Conservation (phyloP, 192 early-diverging fungal species). For the Coemansia biformis region DNA sequence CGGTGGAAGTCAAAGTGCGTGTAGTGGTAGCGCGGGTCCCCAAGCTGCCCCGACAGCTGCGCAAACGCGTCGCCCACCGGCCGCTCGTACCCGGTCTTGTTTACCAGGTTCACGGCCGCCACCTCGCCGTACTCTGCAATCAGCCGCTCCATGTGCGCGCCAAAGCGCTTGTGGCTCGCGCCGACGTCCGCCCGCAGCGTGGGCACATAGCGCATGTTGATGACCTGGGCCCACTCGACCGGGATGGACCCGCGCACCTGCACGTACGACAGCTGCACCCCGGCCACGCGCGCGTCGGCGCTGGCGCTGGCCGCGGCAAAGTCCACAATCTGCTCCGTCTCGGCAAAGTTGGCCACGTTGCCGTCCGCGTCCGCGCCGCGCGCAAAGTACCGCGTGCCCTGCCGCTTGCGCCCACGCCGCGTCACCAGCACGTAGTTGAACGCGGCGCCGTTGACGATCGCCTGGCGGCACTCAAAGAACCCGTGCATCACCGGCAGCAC, state of each 20-base stretch:
- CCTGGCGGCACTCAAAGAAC: slow-evolving; percentile 60
- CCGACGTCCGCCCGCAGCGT: slow-evolving; percentile 64
- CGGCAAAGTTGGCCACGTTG: slow-evolving; percentile 94
- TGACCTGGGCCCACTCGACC: slow-evolving; percentile 87
- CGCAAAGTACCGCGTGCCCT: slow-evolving; percentile 87
- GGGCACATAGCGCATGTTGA: slow-evolving; percentile 89
- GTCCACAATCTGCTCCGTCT: slow-evolving; percentile 90
- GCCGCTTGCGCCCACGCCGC: slow-evolving; percentile 73
- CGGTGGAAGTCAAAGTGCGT: slow-evolving; percentile 97
- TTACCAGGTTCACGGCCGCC: slow-evolving; percentile 88
- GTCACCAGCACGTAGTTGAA: slow-evolving; percentile 80
- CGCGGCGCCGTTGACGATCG: slow-evolving; percentile 58
- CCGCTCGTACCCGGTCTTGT: slow-evolving; percentile 89
- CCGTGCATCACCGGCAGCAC: slow-evolving; percentile 90
- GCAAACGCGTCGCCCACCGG: slow-evolving; percentile 78
- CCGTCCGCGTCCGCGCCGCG: slow-evolving; percentile 89
- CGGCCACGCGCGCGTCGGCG: slow-evolving; percentile 14
- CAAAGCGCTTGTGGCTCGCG: slow-evolving; percentile 35
- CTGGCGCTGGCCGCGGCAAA: slow-evolving; percentile 44
- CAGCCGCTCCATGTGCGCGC: slow-evolving; percentile 25
- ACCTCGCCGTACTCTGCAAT: slow-evolving; percentile 71
- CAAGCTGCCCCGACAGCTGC: slow-evolving; percentile 55
- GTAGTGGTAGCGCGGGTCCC: slow-evolving; percentile 60
- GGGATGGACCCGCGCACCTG: slow-evolving; percentile 96
- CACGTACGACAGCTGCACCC: slow-evolving; percentile 65